Evolutionary conservation across 2,329 filamentous ascomycete genomes (phyloP), one percentile per base, ranked within the genome.

Genomic region (Alternaria metachromatica): DNA sequence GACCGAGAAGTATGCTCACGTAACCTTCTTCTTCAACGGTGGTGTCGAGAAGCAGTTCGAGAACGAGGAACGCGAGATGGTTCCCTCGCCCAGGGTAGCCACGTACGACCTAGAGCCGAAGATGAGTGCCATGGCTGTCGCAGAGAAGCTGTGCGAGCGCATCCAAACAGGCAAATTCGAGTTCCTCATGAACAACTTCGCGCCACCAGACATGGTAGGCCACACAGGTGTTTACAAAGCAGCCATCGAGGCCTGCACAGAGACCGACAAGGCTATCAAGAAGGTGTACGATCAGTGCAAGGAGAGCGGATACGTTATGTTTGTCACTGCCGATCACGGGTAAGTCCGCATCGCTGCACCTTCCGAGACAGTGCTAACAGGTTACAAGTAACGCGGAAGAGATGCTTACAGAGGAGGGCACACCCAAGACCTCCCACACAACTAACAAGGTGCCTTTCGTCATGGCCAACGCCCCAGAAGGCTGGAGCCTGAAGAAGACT

Each of bases 111-210:
- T 92, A 74, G 90, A 97, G 50, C 96, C 96, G 49, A 93, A 95
- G 83, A 99, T 99, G 96, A 97, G 93, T 76, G 95, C 94, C 71
- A 92, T 90, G 72, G 92, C 87, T 48, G 96, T 99, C 13, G 96
- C 93, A 54, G 87, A 96, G 76, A 95, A 97, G 85, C 91, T 97
- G 63, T 88, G 85, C 81, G 96, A 97, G 86, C 90, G 94, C 63
- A 90, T 99, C 70, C 88, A 82, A 25, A 93, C 96, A 81, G 89
- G 91, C 77, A 89, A 92, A 78, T 97, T 94, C 83, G 94, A 96
- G 78, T 98, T 99, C 79, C 87, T 99, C 82, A 99, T 99, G 96
- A 97, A 98, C 90, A 99, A 99, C 89, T 98, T 99, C 83, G 96
- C 96, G 45, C 96, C 96, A 45, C 96, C 96, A 18, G 96, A 99